Percentiles rank a stretch among this genome's conserved stretches.
These are phyloP conservation scores for Annulohypoxylon moriforme DNA, from an alignment of 495 filamentous ascomycete species.

Conservation along the genomic window DNA sequence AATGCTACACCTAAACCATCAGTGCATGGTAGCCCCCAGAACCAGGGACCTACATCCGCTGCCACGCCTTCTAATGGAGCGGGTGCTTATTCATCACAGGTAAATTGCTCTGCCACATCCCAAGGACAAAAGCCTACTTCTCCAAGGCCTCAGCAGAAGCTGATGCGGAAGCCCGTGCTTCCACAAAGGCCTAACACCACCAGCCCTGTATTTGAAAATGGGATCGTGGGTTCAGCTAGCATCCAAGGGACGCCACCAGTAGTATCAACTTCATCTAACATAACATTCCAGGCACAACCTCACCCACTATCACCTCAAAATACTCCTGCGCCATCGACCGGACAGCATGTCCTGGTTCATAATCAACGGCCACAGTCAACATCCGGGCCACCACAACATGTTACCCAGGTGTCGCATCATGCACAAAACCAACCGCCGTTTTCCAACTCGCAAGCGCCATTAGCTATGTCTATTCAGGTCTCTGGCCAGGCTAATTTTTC, in stretches of 20 bases:
- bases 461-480: neutral
- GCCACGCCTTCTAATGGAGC: neutral
- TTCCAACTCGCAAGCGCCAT: neutral
- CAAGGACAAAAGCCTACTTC: neutral
- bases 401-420: slow-evolving; percentile 10
- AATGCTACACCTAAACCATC: no score
- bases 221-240: neutral
- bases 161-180: slow-evolving; percentile 17
- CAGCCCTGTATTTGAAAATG: slow-evolving; percentile 3
- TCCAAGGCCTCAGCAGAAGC: slow-evolving; percentile 15
- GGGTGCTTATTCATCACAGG: slow-evolving; percentile 12
- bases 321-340: neutral
- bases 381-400: slow-evolving; percentile 18
- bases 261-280: slow-evolving; percentile 2
- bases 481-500: neutral
- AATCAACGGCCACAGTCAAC: slow-evolving; percentile 21
- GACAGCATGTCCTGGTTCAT: slow-evolving; percentile 6
- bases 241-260: slow-evolving; percentile 6
- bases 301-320: slow-evolving; percentile 10
- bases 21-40: neutral
- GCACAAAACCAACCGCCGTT: slow-evolving; percentile 1
- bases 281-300: slow-evolving; percentile 1
- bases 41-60: slow-evolving; percentile 1
- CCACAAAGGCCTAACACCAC: slow-evolving; percentile 10
- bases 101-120: slow-evolving; percentile 3